These are phyloP conservation scores for Xylaria sp. DNA, from an alignment of 2,329 filamentous ascomycete species.

Conservation along the genomic window DNA sequence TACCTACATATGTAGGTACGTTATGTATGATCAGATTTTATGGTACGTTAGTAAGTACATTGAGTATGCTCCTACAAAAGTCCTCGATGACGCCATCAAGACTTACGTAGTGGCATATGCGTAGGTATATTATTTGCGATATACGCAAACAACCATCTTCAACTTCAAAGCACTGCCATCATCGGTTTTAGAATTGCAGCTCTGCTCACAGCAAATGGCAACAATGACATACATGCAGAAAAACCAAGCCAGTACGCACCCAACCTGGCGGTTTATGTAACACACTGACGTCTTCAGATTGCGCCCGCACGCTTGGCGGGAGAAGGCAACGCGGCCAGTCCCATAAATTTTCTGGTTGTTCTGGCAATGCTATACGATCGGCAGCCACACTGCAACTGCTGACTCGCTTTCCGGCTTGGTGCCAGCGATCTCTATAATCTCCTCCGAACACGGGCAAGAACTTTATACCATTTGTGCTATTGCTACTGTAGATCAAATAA, in stretches of 20 bases:
- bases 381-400: slow-evolving; percentile 9
- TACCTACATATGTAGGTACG: neutral
- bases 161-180: neutral
- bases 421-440: slow-evolving; percentile 1
- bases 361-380: slow-evolving; percentile 4
- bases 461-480: too few species aligned
- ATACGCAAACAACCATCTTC: neutral
- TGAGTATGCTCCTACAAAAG: neutral
- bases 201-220: slow-evolving; percentile 1
- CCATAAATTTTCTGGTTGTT: slow-evolving; percentile 22
- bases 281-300: slow-evolving; percentile 29
- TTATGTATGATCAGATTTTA: neutral
- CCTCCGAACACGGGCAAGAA: neutral
- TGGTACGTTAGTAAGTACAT: neutral
- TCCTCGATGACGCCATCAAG: slow-evolving; percentile 15
- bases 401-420: slow-evolving; percentile 19
- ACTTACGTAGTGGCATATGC: neutral
- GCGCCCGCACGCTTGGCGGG: slow-evolving; percentile 24
- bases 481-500: neutral
- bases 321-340: slow-evolving; percentile 31
- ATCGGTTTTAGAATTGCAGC: neutral
- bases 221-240: neutral
- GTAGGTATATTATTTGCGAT: neutral
- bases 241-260: neutral
- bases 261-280: slow-evolving; percentile 15